Percentiles rank a stretch among this genome's conserved stretches.
These are phyloP conservation scores for Aspergillus coremiiformis DNA, from an alignment of 495 filamentous ascomycete genomes.

Conservation along the genomic window DNA sequence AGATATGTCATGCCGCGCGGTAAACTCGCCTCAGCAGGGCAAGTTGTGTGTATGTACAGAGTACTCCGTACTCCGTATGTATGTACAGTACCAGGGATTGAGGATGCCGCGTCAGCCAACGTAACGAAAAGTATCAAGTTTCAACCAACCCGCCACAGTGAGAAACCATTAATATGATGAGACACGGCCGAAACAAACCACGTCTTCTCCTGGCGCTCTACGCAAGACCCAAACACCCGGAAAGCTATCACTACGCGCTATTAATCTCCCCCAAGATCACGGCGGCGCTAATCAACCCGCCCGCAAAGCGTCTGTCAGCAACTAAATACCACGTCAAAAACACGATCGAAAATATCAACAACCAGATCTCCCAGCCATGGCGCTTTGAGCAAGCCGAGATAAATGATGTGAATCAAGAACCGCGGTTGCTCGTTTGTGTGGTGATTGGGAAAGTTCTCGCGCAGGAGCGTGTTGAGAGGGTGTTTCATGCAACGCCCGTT, in stretches of 20 bases:
- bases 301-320: neutral
- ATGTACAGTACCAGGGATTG: too few species aligned
- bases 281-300: neutral
- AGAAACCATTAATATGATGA: too few species aligned
- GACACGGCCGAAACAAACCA: neutral
- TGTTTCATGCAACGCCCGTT: neutral
- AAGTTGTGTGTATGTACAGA: too few species aligned
- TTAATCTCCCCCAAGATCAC: neutral
- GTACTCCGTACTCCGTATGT: too few species aligned
- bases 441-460: neutral
- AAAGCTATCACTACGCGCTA: neutral
- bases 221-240: neutral
- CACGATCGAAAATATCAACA: neutral
- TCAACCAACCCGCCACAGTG: too few species aligned
- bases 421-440: neutral
- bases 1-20: too few species aligned
- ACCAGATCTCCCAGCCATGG: neutral
- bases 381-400: neutral
- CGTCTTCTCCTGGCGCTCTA: neutral
- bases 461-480: neutral
- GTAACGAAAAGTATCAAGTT: too few species aligned
- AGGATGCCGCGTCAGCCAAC: too few species aligned
- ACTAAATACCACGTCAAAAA: neutral
- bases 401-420: neutral
- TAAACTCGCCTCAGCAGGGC: too few species aligned